A percentile compares a stretch with the other conserved stretches of the same genome.
Conservation (phyloP, 1,284 basidiomycete genomes). For the Ceratobasidium theobromae region DNA sequence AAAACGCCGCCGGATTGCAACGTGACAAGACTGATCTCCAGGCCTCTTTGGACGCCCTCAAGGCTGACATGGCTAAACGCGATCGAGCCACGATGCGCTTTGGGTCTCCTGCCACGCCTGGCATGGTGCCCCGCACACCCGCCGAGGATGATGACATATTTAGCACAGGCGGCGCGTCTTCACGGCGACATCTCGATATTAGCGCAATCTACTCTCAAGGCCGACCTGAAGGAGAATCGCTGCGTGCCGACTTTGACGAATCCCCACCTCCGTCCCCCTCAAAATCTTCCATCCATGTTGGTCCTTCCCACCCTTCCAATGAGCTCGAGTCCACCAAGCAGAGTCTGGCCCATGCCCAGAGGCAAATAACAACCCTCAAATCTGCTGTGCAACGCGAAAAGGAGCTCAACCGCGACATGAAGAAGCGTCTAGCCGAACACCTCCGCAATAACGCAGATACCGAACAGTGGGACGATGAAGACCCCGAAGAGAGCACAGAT, state of each 20-base stretch:
- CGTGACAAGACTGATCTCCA: constrained; percentile 93
- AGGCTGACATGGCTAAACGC: constrained; percentile 65
- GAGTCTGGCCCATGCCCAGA: constrained; percentile 75
- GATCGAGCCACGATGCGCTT: constrained; percentile 59
- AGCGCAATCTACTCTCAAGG: constrained; percentile 60
- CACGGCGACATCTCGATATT: constrained; percentile 62
- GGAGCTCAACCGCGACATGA: constrained; percentile 67
- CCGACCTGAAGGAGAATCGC: constrained; percentile 43
- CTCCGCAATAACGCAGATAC: constrained; percentile 19
- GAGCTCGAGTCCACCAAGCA: constrained; percentile 79
- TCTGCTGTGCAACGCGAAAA: constrained; percentile 77
- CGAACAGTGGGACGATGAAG: constrained; percentile 35
- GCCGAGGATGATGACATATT: constrained; percentile 66
- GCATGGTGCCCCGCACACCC: constrained; percentile 47
- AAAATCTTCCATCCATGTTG: constrained; percentile 51
- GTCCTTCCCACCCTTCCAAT: constrained; percentile 70
- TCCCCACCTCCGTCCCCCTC: constrained; percentile 69
- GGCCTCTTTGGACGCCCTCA: constrained; percentile 72
- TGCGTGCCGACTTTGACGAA: constrained; percentile 58
- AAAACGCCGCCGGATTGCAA: constrained; percentile 81
- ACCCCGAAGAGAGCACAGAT: constrained; percentile 32
- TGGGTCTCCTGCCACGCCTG: constrained; percentile 67
- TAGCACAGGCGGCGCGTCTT: constrained; percentile 58
- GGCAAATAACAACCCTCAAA: constrained; percentile 78
- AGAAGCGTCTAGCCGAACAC: constrained; percentile 39